phyloP scores from a whole-genome alignment of 805 yeast genomes.

The Teunomyces atbi region DNA sequence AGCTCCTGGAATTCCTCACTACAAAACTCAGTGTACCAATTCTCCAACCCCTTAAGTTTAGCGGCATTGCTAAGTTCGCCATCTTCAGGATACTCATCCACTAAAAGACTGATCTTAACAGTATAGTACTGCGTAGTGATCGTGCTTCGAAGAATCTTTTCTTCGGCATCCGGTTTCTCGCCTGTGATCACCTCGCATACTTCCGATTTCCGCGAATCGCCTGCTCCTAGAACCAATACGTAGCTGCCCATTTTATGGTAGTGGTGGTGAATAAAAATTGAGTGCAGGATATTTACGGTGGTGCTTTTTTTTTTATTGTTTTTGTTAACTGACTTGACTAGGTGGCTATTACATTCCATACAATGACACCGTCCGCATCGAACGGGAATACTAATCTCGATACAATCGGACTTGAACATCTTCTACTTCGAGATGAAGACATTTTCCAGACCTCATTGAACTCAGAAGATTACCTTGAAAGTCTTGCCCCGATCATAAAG shows the following conservation, averaged over 20 bases:
- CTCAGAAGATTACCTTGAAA: slow-evolving; percentile 74
- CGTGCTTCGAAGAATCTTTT: slow-evolving; percentile 19
- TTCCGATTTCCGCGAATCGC: slow-evolving; percentile 39
- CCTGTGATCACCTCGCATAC: slow-evolving; percentile 14
- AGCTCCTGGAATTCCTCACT: slow-evolving; percentile 39
- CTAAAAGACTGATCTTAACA: slow-evolving; percentile 26
- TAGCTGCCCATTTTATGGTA: slow-evolving; percentile 26
- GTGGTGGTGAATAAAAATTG: neutral
- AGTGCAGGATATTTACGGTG: neutral
- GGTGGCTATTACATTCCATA: neutral
- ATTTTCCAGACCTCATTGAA: slow-evolving; percentile 46
- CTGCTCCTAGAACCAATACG: slow-evolving; percentile 46
- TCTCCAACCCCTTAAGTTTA: slow-evolving; percentile 18
- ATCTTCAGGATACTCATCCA: slow-evolving; percentile 37
- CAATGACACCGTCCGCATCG: slow-evolving; percentile 6
- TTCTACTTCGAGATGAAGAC: slow-evolving; percentile 41
- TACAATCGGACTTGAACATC: slow-evolving; percentile 33
- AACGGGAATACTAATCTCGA: slow-evolving; percentile 9
- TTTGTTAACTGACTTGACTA: neutral
- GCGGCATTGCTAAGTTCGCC: slow-evolving; percentile 3
- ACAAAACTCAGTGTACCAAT: slow-evolving; percentile 42
- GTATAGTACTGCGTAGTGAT: slow-evolving; percentile 34
- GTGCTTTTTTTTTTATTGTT: neutral
- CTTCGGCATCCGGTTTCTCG: neutral
- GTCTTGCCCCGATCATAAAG: slow-evolving; percentile 72